Evolutionary conservation across 1,139 yeast species (phyloP).

Genomic region (Kluyveromyces sp.): DNA sequence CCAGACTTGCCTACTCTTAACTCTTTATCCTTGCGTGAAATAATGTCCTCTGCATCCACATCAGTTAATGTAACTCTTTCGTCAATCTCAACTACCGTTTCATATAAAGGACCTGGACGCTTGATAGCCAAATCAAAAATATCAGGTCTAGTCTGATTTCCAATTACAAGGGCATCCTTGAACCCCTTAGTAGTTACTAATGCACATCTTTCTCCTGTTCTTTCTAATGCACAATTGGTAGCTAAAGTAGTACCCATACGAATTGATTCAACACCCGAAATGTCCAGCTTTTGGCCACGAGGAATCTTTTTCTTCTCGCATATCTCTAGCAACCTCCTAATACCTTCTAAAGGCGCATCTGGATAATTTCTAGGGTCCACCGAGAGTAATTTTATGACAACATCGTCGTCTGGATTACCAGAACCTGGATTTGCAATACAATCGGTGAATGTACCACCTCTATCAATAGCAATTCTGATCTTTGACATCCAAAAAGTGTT

Average conservation of each 20-base stretch:
- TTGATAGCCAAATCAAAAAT: constrained; percentile 51
- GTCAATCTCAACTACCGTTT: constrained; percentile 53
- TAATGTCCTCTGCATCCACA: constrained; percentile 38
- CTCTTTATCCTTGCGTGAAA: constrained; percentile 9
- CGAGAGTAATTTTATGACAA: constrained; percentile 62
- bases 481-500: constrained; percentile 1
- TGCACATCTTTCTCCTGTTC: constrained; percentile 46
- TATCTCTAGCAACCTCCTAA: constrained; percentile 62
- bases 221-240: constrained; percentile 56
- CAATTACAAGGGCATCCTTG: constrained; percentile 53
- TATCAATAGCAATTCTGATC: constrained; percentile 38
- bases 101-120: constrained; percentile 54
- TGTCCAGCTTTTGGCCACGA: constrained; percentile 39
- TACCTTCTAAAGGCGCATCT: constrained; percentile 91
- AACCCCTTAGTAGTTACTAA: constrained; percentile 47
- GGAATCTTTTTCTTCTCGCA: constrained; percentile 46
- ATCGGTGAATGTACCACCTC: constrained; percentile 90
- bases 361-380: constrained; percentile 79
- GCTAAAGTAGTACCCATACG: constrained; percentile 81
- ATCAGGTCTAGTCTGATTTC: constrained; percentile 63
- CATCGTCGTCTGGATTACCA: constrained; percentile 39
- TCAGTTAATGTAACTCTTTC: constrained; percentile 69
- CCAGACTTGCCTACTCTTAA: constrained; percentile 52
- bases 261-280: constrained; percentile 45
- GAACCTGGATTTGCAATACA: constrained; percentile 45